Evolutionary conservation across 805 yeast genomes (phyloP).

Genomic region (Kockiozyma suomiensis): DNA sequence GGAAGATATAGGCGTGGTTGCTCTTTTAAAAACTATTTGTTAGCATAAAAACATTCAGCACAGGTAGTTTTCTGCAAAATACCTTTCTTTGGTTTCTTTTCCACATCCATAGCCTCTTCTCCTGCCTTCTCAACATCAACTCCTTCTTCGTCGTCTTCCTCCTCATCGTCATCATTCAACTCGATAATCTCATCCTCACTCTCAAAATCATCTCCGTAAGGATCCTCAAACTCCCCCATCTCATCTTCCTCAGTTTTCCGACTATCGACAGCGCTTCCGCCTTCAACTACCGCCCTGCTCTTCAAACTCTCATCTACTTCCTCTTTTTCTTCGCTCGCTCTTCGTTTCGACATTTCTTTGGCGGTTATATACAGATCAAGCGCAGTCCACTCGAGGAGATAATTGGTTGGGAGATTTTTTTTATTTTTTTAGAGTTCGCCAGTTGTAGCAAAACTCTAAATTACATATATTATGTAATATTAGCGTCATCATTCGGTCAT

Average conservation of each 20-base stretch:
- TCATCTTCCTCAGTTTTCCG: constrained; percentile 35
- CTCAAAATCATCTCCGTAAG: constrained; percentile 55
- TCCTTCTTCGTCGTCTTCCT: constrained; percentile 43
- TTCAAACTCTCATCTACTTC: not conserved
- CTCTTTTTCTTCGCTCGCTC: constrained; percentile 15
- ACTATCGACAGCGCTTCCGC: constrained; percentile 9
- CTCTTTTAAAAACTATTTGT: constrained; percentile 33
- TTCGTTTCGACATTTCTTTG: constrained; percentile 28
- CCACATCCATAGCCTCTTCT: constrained; percentile 21
- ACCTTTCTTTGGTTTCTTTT: constrained; percentile 44
- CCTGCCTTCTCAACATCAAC: constrained; percentile 33
- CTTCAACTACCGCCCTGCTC: constrained; percentile 7
- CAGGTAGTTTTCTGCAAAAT: too few species aligned
- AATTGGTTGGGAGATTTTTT: not conserved
- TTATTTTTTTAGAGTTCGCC: not conserved
- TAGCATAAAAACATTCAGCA: not conserved
- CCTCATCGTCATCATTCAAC: constrained; percentile 80
- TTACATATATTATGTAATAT: not conserved
- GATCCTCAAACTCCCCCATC: constrained; percentile 63
- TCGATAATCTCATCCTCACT: constrained; percentile 47
- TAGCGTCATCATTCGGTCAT: not conserved
- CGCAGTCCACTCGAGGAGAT: not conserved
- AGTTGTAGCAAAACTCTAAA: not conserved
- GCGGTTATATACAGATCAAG: not conserved
- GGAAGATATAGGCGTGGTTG: constrained; percentile 72